A percentile compares a stretch with the other conserved stretches of the same genome.
Evolutionary conservation across 495 filamentous ascomycete genomes (phyloP).

Genomic region (Podospora sp.): DNA sequence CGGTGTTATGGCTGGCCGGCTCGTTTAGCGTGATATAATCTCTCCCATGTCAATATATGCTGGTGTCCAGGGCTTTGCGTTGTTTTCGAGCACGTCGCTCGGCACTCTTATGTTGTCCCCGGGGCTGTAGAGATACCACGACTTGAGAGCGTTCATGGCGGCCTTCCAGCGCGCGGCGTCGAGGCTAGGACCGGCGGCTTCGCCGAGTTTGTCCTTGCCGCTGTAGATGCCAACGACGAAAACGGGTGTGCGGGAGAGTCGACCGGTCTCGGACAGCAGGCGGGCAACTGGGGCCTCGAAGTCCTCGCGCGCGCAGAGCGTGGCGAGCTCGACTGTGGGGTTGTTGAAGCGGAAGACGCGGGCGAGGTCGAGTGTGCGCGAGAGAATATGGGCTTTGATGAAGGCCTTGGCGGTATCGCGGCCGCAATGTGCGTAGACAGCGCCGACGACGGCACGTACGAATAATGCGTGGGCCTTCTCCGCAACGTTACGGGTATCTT

Average conservation of each 20-base stretch:
- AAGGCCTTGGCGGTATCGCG: slow-evolving; percentile 73
- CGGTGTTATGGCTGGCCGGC: background rate
- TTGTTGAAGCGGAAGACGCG: slow-evolving; percentile 79
- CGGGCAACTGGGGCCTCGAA: slow-evolving; percentile 88
- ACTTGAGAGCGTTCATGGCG: slow-evolving; percentile 79
- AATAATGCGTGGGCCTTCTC: slow-evolving; percentile 60
- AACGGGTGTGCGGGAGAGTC: slow-evolving; percentile 77
- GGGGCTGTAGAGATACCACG: slow-evolving; percentile 95
- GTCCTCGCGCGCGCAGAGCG: slow-evolving; percentile 81
- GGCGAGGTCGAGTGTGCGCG: slow-evolving; percentile 73
- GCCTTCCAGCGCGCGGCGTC: slow-evolving; percentile 76
- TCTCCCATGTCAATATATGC: slow-evolving; percentile 87
- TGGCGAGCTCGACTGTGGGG: slow-evolving; percentile 76
- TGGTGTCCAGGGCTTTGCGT: slow-evolving; percentile 73
- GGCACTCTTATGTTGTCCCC: slow-evolving; percentile 66
- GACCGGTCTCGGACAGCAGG: slow-evolving; percentile 84
- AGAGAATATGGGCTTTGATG: slow-evolving; percentile 78
- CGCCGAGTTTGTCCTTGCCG: slow-evolving; percentile 84
- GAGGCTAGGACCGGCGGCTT: slow-evolving; percentile 75
- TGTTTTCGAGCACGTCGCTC: slow-evolving; percentile 70
- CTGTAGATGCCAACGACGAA: slow-evolving; percentile 94
- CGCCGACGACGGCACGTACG: slow-evolving; percentile 77
- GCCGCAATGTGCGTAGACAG: slow-evolving; percentile 80
- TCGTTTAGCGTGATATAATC: slow-evolving; percentile 59
- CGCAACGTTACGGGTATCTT: slow-evolving; percentile 31